Evolutionary conservation across 106 monocot genomes (phyloP).

Genomic region (Dendrobium catenatum): DNA sequence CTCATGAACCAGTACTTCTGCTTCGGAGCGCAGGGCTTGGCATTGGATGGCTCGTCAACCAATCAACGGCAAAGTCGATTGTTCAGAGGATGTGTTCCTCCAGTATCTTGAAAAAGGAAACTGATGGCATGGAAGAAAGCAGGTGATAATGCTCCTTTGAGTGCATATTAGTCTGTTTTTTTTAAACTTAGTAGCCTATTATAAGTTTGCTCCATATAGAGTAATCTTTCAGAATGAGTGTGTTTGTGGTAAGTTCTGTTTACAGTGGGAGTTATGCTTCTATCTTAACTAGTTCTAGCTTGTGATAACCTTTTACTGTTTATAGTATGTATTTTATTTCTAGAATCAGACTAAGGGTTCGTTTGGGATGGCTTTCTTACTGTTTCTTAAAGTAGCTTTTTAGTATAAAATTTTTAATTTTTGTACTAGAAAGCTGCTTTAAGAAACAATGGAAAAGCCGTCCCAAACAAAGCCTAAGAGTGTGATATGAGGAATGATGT

Average conservation of each 20-base stretch:
- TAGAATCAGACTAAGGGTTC: background rate
- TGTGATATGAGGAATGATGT: background rate
- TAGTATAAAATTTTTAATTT: no score
- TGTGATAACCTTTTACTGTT: background rate
- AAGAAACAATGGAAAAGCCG: no score
- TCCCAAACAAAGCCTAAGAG: background rate
- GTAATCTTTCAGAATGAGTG: background rate
- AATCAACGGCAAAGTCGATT: constrained; percentile 18
- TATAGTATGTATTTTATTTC: background rate
- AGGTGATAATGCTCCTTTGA: background rate
- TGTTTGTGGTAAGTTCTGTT: background rate
- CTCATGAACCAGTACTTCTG: constrained; percentile 70
- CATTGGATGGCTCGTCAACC: constrained; percentile 23
- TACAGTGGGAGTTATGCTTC: background rate
- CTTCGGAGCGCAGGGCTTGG: constrained; percentile 59
- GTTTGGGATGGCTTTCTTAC: no score
- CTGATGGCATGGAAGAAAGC: background rate
- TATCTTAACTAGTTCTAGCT: background rate
- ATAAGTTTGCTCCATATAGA: background rate
- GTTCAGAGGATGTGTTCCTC: constrained; percentile 32
- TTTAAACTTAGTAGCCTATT: background rate
- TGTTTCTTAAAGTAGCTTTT: no score
- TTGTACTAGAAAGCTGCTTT: no score
- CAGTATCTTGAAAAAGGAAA: constrained; percentile 29
- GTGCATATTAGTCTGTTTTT: background rate